Percentiles rank a stretch among this genome's conserved stretches.
Conservation (phyloP, 83 land plant genomes). For the Diphasiastrum complanatum region DNA sequence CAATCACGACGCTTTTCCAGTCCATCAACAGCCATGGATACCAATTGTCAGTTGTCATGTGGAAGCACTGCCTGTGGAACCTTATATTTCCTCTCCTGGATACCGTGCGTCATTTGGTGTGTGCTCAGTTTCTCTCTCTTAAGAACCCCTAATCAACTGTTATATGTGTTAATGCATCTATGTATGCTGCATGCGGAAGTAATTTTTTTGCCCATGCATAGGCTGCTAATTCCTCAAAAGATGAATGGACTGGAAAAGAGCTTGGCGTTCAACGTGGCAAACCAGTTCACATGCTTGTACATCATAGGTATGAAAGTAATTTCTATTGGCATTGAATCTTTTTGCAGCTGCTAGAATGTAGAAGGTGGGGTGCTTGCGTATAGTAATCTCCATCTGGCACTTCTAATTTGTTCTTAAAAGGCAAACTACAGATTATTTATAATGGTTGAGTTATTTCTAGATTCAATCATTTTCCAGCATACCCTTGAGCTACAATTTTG, state of each 20-base stretch:
- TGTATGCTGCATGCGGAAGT: not conserved
- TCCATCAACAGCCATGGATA: constrained; percentile 94
- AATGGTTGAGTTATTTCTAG: not conserved
- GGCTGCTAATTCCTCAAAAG: constrained; percentile 91
- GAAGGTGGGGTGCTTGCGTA: too few species aligned
- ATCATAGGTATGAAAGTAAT: constrained; percentile 68
- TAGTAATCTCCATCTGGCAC: too few species aligned
- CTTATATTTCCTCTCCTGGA: constrained; percentile 81
- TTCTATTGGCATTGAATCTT: not conserved
- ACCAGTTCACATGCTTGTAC: constrained; percentile 98
- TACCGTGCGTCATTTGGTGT: constrained; percentile 70
- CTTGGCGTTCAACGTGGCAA: constrained; percentile 92
- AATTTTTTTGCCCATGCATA: constrained; percentile 14
- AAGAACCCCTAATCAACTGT: too few species aligned
- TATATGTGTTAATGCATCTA: too few species aligned
- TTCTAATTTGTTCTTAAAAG: too few species aligned
- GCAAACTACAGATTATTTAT: not conserved
- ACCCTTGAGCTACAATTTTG: too few species aligned
- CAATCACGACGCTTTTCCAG: constrained; percentile 83
- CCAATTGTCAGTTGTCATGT: constrained; percentile 68
- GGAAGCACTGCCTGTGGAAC: constrained; percentile 88
- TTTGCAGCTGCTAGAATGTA: too few species aligned
- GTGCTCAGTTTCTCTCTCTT: not conserved
- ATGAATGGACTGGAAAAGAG: constrained; percentile 95
- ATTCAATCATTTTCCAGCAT: not conserved